phyloP scores from a whole-genome alignment of 2,329 filamentous ascomycete genomes.

The Ambrosiella cleistominuta region DNA sequence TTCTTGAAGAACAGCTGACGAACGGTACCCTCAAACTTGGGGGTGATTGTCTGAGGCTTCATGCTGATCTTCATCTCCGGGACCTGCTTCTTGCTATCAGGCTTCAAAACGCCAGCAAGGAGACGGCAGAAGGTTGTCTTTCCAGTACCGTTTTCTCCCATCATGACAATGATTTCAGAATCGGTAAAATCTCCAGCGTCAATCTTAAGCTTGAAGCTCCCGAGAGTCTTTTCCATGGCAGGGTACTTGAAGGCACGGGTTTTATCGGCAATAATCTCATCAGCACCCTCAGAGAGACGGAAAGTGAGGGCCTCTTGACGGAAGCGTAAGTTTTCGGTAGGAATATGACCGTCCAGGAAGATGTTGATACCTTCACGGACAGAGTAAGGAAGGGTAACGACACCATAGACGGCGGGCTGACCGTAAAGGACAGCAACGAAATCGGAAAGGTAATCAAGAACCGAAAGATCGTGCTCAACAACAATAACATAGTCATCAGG shows the following conservation, averaged over 20 bases:
- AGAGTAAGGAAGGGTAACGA: conserved; percentile 86
- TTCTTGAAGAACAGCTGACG: conserved; percentile 99
- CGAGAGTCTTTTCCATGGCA: conserved; percentile 80
- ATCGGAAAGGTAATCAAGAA: conserved; percentile 95
- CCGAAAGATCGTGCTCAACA: conserved; percentile 97
- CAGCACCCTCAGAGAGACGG: conserved; percentile 74
- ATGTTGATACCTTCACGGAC: conserved; percentile 99
- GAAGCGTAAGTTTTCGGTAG: conserved; percentile 96
- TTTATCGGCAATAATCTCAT: conserved; percentile 76
- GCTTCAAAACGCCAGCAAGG: conserved; percentile 82
- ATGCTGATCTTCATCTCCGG: conserved; percentile 95
- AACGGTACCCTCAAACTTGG: conserved; percentile 93
- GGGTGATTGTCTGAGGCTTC: conserved; percentile 99
- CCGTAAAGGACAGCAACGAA: conserved; percentile 97
- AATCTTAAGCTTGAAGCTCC: conserved; percentile 68
- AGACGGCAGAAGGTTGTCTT: conserved; percentile 98
- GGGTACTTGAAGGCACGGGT: conserved; percentile 76
- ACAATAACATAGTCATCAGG: conserved; percentile 94
- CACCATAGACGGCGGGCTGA: conserved; percentile 87
- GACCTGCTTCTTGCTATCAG: conserved; percentile 60
- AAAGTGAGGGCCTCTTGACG: conserved; percentile 93
- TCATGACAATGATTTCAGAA: conserved; percentile 98
- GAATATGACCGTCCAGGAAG: conserved; percentile 95
- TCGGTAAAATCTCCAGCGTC: conserved; percentile 82
- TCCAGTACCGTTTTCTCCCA: conserved; percentile 98